A percentile compares a stretch with the other conserved stretches of the same genome.
These are phyloP conservation scores for Panicum virgatum DNA, from an alignment of 202 grass and related monocot species.

Conservation along the genomic window DNA sequence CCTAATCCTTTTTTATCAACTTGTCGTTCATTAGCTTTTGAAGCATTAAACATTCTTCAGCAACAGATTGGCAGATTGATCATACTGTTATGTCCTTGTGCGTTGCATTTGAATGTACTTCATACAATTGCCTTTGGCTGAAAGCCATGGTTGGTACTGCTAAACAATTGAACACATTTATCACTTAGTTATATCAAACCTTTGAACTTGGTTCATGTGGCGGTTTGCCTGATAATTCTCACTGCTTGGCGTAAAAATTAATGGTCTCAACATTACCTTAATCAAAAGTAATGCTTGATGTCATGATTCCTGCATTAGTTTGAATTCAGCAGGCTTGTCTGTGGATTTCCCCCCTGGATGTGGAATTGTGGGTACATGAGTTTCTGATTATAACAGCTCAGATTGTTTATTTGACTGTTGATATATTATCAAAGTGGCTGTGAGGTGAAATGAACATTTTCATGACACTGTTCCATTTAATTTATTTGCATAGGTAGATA, in stretches of 20 bases:
- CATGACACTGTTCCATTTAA: neutral
- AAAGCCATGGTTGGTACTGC: neutral
- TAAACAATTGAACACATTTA: neutral
- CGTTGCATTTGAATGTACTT: neutral
- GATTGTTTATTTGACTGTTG: neutral
- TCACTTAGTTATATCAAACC: neutral
- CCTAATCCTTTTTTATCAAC: neutral
- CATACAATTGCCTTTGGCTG: neutral
- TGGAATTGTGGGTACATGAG: neutral
- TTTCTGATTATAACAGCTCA: neutral
- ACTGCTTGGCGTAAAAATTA: neutral
- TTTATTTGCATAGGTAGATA: neutral
- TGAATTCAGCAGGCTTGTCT: neutral
- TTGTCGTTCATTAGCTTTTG: neutral
- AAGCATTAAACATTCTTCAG: neutral
- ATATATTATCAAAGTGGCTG: neutral
- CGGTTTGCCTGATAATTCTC: neutral
- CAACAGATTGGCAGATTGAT: neutral
- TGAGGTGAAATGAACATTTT: neutral
- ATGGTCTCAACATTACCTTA: neutral
- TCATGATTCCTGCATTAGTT: neutral
- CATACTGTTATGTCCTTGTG: neutral
- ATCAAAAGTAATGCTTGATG: neutral
- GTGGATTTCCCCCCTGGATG: neutral
- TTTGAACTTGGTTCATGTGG: neutral